These are phyloP conservation scores for Akebia trifoliata DNA, from an alignment of 164 flowering plant genomes.

Conservation along the genomic window DNA sequence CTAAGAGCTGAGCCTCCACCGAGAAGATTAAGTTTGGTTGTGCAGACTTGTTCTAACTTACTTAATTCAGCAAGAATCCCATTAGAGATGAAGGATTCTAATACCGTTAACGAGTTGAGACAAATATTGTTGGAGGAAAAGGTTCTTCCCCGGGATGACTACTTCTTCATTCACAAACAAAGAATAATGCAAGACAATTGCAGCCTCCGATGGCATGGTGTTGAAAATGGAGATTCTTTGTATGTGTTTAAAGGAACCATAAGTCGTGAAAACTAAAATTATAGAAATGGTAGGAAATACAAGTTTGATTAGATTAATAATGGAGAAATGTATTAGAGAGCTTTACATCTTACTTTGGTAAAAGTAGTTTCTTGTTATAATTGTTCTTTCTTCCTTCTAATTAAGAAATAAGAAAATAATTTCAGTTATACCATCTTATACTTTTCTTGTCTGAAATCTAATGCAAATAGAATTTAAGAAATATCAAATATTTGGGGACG, in stretches of 20 bases:
- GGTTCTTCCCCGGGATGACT: conserved; percentile 67
- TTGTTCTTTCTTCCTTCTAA: too few species aligned
- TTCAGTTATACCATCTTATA: too few species aligned
- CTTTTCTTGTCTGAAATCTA: too few species aligned
- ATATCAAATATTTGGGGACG: too few species aligned
- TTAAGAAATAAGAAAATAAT: too few species aligned
- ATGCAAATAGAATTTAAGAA: too few species aligned
- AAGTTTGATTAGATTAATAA: too few species aligned
- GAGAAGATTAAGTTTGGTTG: conserved; percentile 38
- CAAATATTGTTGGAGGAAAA: conserved; percentile 33
- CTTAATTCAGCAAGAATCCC: conserved; percentile 55
- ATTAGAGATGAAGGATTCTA: conserved; percentile 48
- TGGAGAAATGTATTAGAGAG: too few species aligned
- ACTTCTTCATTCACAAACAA: conserved; percentile 79
- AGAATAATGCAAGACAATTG: conserved; percentile 65
- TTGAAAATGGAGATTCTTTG: conserved; percentile 62
- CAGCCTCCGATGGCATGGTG: conserved; percentile 80
- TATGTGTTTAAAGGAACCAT: conserved; percentile 77
- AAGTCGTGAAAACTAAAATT: conserved; percentile 13
- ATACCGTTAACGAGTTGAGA: conserved; percentile 50
- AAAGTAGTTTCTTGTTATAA: too few species aligned
- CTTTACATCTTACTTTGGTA: too few species aligned
- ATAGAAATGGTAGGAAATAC: background rate
- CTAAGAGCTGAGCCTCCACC: conserved; percentile 27
- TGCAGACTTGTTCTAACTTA: conserved; percentile 56